phyloP scores from a whole-genome alignment of 768 basidiomycete genomes.

The Kwoniella botswanensis region DNA sequence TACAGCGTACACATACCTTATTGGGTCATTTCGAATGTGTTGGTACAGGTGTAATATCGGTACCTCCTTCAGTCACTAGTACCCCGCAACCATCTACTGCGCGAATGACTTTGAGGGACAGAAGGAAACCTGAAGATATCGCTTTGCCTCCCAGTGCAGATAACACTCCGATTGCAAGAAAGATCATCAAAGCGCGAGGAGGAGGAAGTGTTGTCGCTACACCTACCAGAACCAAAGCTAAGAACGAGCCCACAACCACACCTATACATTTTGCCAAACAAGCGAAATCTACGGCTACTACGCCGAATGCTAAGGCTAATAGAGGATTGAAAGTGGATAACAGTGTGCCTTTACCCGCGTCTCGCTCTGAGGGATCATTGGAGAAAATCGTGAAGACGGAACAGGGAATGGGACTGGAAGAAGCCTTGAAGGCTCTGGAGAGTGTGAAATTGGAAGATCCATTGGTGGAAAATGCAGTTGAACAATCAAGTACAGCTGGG shows the following conservation, averaged over 20 bases:
- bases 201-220: constrained; percentile 20
- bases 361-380: neutral
- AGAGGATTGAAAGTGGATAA: constrained; percentile 10
- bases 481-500: neutral
- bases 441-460: constrained; percentile 21
- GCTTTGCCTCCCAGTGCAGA: constrained; percentile 14
- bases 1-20: constrained; percentile 42
- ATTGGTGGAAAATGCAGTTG: constrained; percentile 4
- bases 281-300: neutral
- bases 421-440: constrained; percentile 5
- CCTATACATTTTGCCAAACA: neutral
- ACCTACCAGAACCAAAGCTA: constrained; percentile 20
- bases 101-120: constrained; percentile 46
- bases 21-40: constrained; percentile 41
- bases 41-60: neutral
- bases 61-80: constrained; percentile 25
- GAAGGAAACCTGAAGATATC: constrained; percentile 30
- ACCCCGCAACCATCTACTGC: constrained; percentile 30
- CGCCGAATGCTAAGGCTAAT: constrained; percentile 11
- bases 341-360: constrained; percentile 5
- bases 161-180: constrained; percentile 25
- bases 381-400: neutral
- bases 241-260: constrained; percentile 3
- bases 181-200: constrained; percentile 25
- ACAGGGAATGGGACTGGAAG: neutral